These are phyloP conservation scores for Poronia punctata DNA, from an alignment of 495 filamentous ascomycete species.

Conservation along the genomic window DNA sequence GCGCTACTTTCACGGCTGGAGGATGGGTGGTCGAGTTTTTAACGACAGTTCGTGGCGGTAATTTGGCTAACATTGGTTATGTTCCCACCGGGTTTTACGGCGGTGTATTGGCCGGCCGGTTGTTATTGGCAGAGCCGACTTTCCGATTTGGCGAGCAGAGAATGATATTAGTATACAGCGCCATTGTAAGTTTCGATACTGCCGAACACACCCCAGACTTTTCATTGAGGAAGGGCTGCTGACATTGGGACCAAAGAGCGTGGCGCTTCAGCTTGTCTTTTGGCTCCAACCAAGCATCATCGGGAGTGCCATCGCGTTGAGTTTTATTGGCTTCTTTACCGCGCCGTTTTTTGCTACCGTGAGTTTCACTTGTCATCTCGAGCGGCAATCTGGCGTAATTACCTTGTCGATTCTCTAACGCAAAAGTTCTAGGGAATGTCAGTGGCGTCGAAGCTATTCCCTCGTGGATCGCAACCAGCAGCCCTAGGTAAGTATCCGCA, in stretches of 20 bases:
- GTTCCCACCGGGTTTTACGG: constrained; percentile 65
- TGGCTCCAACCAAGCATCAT: constrained; percentile 60
- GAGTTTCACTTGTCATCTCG: constrained; percentile 2
- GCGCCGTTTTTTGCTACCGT: constrained; percentile 43
- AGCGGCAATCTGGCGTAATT: too few relatives aligned
- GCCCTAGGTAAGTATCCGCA: constrained; percentile 21
- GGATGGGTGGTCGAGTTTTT: constrained; percentile 58
- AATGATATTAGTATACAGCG: constrained; percentile 47
- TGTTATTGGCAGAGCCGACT: constrained; percentile 48
- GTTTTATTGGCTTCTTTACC: constrained; percentile 65
- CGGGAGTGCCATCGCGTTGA: constrained; percentile 61
- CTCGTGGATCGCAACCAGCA: constrained; percentile 34
- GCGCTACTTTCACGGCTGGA: constrained; percentile 37
- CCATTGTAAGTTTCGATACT: too few relatives aligned
- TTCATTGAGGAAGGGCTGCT: too few relatives aligned
- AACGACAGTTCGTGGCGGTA: constrained; percentile 55
- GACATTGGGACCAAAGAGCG: too few relatives aligned
- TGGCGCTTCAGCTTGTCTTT: constrained; percentile 53
- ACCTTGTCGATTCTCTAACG: constrained; percentile 1
- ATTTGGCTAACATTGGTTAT: constrained; percentile 56
- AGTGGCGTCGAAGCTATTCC: constrained; percentile 32
- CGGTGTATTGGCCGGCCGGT: constrained; percentile 48
- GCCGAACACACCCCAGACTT: too few relatives aligned
- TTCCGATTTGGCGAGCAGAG: constrained; percentile 45
- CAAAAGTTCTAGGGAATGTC: constrained; percentile 27